phyloP scores from a whole-genome alignment of 2,329 filamentous ascomycete species.

The Cordyceps pruinosa region DNA sequence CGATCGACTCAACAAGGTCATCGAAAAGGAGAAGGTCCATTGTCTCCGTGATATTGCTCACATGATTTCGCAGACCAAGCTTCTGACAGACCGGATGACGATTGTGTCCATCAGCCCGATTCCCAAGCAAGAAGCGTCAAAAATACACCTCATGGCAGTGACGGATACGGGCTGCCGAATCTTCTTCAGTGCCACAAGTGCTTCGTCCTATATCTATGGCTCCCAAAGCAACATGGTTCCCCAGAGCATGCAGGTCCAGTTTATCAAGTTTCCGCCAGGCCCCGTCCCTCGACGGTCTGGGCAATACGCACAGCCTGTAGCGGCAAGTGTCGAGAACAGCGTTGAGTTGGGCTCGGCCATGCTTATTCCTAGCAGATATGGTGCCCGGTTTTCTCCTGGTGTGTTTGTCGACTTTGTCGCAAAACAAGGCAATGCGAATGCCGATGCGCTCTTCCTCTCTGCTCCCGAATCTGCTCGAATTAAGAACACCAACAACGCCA shows the following conservation, averaged over 20 bases:
- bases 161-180: constrained; percentile 87
- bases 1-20: constrained; percentile 54
- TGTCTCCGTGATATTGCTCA: constrained; percentile 72
- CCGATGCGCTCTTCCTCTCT: constrained; percentile 72
- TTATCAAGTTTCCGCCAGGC: constrained; percentile 84
- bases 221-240: constrained; percentile 60
- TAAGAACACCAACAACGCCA: constrained; percentile 47
- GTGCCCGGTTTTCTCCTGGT: constrained; percentile 69
- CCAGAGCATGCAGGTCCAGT: constrained; percentile 95
- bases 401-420: constrained; percentile 83
- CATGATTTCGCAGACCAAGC: constrained; percentile 66
- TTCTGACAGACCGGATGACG: constrained; percentile 61
- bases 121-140: constrained; percentile 67
- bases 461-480: constrained; percentile 86
- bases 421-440: constrained; percentile 50
- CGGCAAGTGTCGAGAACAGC: constrained; percentile 27
- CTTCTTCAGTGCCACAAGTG: constrained; percentile 83
- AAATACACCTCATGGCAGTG: constrained; percentile 82
- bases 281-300: constrained; percentile 23
- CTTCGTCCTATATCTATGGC: constrained; percentile 58
- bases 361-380: constrained; percentile 43
- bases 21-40: constrained; percentile 56
- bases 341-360: constrained; percentile 43
- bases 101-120: constrained; percentile 87
- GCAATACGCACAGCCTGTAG: constrained; percentile 19